Evolutionary conservation across 805 yeast genomes (phyloP).

Genomic region (Ogataea populi-albae): DNA sequence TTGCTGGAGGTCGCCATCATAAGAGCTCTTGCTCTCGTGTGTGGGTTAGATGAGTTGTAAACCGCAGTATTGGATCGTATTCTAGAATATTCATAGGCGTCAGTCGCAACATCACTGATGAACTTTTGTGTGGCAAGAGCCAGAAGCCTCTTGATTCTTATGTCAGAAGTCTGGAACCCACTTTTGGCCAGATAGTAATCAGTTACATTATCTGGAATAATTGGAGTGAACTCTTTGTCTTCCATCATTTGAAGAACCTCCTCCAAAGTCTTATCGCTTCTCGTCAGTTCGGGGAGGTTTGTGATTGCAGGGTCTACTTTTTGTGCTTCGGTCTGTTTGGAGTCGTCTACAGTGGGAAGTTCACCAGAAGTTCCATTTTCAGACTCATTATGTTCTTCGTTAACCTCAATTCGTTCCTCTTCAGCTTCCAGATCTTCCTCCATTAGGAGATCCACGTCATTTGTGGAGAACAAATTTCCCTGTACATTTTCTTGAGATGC

Average conservation of each 20-base stretch:
- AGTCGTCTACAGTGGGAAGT: background rate
- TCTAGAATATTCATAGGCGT: constrained; percentile 92
- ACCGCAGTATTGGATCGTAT: constrained; percentile 87
- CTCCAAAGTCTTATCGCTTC: constrained; percentile 77
- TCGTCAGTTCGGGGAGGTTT: constrained; percentile 60
- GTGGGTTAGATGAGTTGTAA: constrained; percentile 82
- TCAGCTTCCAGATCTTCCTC: constrained; percentile 24
- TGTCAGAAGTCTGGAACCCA: constrained; percentile 79
- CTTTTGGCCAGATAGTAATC: constrained; percentile 80
- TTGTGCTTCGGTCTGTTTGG: constrained; percentile 2
- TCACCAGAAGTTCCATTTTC: constrained; percentile 1
- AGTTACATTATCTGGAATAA: constrained; percentile 94
- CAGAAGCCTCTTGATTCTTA: constrained; percentile 73
- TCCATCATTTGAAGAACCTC: constrained; percentile 89
- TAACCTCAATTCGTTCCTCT: constrained; percentile 10
- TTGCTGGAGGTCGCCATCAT: constrained; percentile 51
- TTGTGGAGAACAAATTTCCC: constrained; percentile 19
- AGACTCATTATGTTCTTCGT: constrained; percentile 6
- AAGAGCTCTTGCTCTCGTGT: constrained; percentile 76
- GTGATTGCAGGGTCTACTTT: constrained; percentile 28
- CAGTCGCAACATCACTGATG: constrained; percentile 89
- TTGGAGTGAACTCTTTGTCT: constrained; percentile 91
- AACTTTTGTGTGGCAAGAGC: constrained; percentile 97
- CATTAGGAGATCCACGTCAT: constrained; percentile 22
- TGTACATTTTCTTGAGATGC: constrained; percentile 1